phyloP scores from a whole-genome alignment of 129 eudicot species.

The Tagetes patula region DNA sequence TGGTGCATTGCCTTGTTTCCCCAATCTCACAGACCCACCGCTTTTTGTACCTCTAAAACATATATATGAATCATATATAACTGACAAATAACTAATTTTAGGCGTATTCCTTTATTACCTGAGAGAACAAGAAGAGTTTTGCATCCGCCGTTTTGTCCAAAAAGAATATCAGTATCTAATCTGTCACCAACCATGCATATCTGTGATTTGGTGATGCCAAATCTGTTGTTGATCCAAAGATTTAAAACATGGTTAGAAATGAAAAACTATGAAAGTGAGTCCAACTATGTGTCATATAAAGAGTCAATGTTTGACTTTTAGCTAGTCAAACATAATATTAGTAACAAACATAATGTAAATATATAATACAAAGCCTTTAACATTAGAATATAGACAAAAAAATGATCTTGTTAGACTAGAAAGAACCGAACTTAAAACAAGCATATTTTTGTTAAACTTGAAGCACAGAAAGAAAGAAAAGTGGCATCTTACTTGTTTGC shows the following conservation, averaged over 20 bases:
- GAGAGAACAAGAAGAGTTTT: constrained; percentile 99
- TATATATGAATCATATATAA: neutral
- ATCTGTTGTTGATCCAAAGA: constrained; percentile 54
- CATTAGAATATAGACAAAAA: too few relatives aligned
- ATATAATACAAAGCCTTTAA: too few relatives aligned
- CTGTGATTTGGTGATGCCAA: constrained; percentile 84
- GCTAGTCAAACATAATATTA: constrained; percentile 2
- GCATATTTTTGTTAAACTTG: neutral
- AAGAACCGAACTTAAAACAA: too few relatives aligned
- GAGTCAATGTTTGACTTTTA: neutral
- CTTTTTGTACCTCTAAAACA: neutral
- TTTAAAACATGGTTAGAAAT: neutral
- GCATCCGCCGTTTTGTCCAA: constrained; percentile 99
- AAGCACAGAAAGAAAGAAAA: neutral
- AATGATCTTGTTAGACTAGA: too few relatives aligned
- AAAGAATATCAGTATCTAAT: constrained; percentile 94
- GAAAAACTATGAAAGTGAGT: neutral
- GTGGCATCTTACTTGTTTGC: constrained; percentile 66
- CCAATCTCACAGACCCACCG: neutral
- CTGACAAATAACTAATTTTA: neutral
- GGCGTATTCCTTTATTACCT: constrained; percentile 36
- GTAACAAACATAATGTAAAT: neutral
- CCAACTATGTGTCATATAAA: neutral
- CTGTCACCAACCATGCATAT: constrained; percentile 99
- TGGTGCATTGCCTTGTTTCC: neutral